Evolutionary conservation across 345 rosid species (phyloP).

Genomic region (Turnera subulata): DNA sequence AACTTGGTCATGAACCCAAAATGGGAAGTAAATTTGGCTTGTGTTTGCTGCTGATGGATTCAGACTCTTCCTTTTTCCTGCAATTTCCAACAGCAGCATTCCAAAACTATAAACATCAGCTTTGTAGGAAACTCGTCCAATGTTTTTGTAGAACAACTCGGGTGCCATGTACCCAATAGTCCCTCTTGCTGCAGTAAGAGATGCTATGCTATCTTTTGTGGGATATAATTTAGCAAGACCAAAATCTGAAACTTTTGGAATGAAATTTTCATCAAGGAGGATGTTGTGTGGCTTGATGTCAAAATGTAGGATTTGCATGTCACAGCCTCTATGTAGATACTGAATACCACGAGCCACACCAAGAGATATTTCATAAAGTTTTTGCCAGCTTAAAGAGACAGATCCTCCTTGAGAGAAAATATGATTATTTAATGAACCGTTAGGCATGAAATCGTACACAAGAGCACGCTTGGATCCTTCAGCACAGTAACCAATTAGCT

Average conservation of each 20-base stretch:
- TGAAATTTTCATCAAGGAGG: not conserved
- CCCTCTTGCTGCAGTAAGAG: not conserved
- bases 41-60: not conserved
- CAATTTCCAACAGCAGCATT: not conserved
- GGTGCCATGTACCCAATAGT: conserved; percentile 4
- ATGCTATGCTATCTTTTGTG: not conserved
- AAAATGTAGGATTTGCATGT: conserved; percentile 3
- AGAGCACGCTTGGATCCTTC: conserved; percentile 3
- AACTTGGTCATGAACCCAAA: not conserved
- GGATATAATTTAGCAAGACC: conserved; percentile 1
- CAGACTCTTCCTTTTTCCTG: not conserved
- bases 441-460: not conserved
- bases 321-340: conserved; percentile 1
- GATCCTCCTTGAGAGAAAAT: not conserved
- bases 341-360: conserved; percentile 1
- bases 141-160: not conserved
- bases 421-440: not conserved
- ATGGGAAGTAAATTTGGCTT: not conserved
- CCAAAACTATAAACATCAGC: conserved; percentile 4
- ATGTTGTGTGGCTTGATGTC: conserved; percentile 5
- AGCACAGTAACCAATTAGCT: not conserved
- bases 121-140: not conserved
- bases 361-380: not conserved
- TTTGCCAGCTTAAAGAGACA: not conserved
- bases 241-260: not conserved